Evolutionary conservation across 2,329 filamentous ascomycete species (phyloP), one percentile per base, ranked within the genome.

Genomic region (Exutisphaerella laricina): DNA sequence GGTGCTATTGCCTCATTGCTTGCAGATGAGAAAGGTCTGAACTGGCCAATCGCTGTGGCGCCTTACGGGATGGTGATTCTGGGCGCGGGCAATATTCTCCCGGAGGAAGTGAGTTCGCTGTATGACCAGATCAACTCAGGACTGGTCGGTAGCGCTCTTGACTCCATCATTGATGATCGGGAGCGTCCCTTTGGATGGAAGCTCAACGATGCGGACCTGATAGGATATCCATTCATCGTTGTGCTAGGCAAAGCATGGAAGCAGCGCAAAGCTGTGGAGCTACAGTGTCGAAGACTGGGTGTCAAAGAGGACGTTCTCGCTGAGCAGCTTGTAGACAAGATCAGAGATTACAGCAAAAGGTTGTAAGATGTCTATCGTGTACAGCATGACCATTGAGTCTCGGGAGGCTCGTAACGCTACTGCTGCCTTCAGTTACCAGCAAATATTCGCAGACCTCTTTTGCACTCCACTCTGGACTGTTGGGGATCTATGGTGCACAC

Each of bases 1-100:
- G 88, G 84, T 6, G 88, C 92, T 1, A 79, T 92, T 1, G 89
- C 89, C 1, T 83, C 90, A 50, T 76, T 83, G 28, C 71, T 88
- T 7, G 74, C 80, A 0, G 87, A 94, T 53, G 60, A 73, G 2
- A 77, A 70, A 58, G 92, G 88, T 0, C 72, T 97, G 5, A 88
- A 87, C 56, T 98, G 92, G 92, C 92, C 92, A 1, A 73, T 82
- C 4, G 80, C 72, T 7, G 88, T 97, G 51, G 87, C 92, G 2
- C 92, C 92, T 0, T 97, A 84, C 57, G 83, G 90, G 55, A 80
- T 80, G 0, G 72, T 83, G 8, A 68, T 96, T 1, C 67, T 95
- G 4, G 65, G 78, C 3, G 46, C 54, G 8, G 40, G 45, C 7
- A 43, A 45, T 2, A 39, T 41, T 1, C 26, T 40, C 10, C 37